Evolutionary conservation across 768 basidiomycete genomes (phyloP).

Genomic region (Pleurotus pulmonarius): DNA sequence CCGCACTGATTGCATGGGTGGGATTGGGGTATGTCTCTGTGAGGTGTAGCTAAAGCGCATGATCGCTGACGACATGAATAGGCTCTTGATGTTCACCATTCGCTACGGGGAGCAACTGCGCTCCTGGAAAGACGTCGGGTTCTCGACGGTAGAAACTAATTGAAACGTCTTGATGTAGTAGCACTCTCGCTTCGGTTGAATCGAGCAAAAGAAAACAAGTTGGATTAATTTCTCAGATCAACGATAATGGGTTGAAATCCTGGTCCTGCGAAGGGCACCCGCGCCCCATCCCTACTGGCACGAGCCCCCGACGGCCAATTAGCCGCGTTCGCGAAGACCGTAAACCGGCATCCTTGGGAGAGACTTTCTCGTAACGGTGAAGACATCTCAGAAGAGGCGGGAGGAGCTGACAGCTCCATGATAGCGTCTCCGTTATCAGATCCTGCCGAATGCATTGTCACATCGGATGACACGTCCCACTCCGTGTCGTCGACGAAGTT

Average conservation of each 20-base stretch:
- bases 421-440: too few species aligned
- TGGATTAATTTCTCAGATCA: conserved; percentile 31
- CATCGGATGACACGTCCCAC: conserved; percentile 8
- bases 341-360: conserved; percentile 10
- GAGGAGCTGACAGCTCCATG: not conserved
- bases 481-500: conserved; percentile 1
- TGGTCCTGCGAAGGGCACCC: conserved; percentile 31
- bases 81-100: conserved; percentile 43
- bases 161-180: not conserved
- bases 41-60: too few species aligned
- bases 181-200: not conserved
- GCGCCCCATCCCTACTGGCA: conserved; percentile 17
- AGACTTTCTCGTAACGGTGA: not conserved
- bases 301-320: conserved; percentile 30
- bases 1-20: conserved; percentile 34
- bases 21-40: conserved; percentile 37
- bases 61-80: conserved; percentile 13
- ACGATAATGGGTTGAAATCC: conserved; percentile 42
- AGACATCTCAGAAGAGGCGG: not conserved
- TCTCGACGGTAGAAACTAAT: conserved; percentile 22
- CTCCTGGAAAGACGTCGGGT: conserved; percentile 43
- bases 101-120: conserved; percentile 44
- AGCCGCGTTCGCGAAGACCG: conserved; percentile 44
- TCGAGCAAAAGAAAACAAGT: not conserved
- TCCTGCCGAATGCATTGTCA: conserved; percentile 5